Conservation (phyloP, 176 grass and related monocot genomes). For the Zea luxurians region DNA sequence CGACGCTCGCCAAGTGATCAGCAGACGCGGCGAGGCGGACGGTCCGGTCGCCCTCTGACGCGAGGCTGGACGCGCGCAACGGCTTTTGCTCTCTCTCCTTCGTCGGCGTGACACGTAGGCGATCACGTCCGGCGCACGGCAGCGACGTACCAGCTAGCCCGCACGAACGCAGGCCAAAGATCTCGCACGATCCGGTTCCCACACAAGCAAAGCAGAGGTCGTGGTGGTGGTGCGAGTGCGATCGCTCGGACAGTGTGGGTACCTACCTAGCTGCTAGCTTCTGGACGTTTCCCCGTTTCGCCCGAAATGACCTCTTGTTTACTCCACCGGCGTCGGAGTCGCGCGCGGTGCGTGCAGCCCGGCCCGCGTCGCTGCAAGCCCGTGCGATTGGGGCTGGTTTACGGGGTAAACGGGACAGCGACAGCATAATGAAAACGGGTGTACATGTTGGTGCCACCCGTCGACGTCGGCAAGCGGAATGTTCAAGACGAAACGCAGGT, state of each 20-base stretch:
- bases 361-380: not conserved
- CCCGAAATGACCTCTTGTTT: too few relatives aligned
- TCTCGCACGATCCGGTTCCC: conserved; percentile 18
- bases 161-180: conserved; percentile 33
- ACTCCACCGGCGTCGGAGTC: conserved; percentile 17
- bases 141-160: conserved; percentile 34
- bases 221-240: not conserved
- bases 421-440: not conserved
- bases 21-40: too few relatives aligned
- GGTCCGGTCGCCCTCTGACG: too few relatives aligned
- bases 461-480: not conserved
- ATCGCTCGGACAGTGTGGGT: not conserved
- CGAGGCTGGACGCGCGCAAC: too few relatives aligned
- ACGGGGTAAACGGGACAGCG: not conserved
- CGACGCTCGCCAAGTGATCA: too few relatives aligned
- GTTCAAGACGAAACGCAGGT: not conserved
- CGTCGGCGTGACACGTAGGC: conserved; percentile 11
- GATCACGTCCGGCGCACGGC: conserved; percentile 16
- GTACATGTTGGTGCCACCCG: not conserved
- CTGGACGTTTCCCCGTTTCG: not conserved
- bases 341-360: conserved; percentile 5
- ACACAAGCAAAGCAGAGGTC: conserved; percentile 8
- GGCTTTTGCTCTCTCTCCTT: too few relatives aligned
- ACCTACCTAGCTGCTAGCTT: not conserved
- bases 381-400: conserved; percentile 1